A percentile compares a stretch with the other conserved stretches of the same genome.
Evolutionary conservation across 805 yeast species (phyloP).

Genomic region (Wickerhamiella qilinensis): DNA sequence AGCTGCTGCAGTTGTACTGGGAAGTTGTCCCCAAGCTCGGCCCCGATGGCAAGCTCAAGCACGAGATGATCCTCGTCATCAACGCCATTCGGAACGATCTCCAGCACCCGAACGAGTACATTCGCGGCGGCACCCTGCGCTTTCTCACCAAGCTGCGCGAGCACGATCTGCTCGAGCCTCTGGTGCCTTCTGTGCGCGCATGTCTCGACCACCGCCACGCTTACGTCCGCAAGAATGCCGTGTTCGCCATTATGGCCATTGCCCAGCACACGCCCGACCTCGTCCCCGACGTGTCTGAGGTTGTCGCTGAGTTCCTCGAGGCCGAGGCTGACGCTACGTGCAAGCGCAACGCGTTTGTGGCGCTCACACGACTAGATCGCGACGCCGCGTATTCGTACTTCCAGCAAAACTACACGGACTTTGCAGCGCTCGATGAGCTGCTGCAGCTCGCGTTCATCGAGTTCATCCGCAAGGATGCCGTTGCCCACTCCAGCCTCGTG

Average conservation of each 20-base stretch:
- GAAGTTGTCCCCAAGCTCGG: slow-evolving; percentile 92
- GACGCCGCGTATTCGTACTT: slow-evolving; percentile 71
- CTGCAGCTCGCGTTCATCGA: slow-evolving; percentile 82
- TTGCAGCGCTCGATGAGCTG: slow-evolving; percentile 60
- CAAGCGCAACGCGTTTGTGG: slow-evolving; percentile 87
- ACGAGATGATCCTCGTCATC: slow-evolving; percentile 96
- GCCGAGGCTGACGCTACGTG: slow-evolving; percentile 88
- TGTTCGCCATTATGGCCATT: slow-evolving; percentile 74
- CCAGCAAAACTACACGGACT: slow-evolving; percentile 45
- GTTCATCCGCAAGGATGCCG: slow-evolving; percentile 73
- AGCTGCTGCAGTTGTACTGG: slow-evolving; percentile 89
- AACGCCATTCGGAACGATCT: slow-evolving; percentile 94
- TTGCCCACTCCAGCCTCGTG: slow-evolving; percentile 44
- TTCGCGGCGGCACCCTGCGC: slow-evolving; percentile 88
- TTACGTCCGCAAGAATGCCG: slow-evolving; percentile 93
- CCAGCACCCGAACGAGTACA: slow-evolving; percentile 95
- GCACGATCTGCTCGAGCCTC: slow-evolving; percentile 85
- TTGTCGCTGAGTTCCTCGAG: slow-evolving; percentile 52
- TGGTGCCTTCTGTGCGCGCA: slow-evolving; percentile 80
- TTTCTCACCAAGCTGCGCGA: slow-evolving; percentile 82
- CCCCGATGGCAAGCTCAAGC: slow-evolving; percentile 77
- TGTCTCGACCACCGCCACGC: slow-evolving; percentile 95
- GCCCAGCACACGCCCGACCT: slow-evolving; percentile 50
- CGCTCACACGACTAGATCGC: slow-evolving; percentile 66
- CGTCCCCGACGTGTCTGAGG: slow-evolving; percentile 89